Conservation (phyloP, 176 grass and related monocot species). For the Carex parvula region DNA sequence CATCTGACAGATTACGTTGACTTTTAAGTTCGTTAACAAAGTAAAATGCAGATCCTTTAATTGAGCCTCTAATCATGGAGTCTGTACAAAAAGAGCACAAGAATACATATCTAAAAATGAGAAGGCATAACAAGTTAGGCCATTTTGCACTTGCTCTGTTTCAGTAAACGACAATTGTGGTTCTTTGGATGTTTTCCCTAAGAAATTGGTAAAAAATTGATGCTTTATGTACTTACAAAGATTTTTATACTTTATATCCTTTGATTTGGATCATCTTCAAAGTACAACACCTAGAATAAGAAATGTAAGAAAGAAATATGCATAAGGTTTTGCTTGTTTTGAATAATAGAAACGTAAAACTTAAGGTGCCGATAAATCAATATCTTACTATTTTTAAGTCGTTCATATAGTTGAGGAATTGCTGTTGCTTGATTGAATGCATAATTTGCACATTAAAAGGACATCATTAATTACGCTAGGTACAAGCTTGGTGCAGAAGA, state of each 20-base stretch:
- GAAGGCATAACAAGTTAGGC: slow-evolving; percentile 1
- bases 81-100: not conserved
- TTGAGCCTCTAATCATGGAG: slow-evolving; percentile 12
- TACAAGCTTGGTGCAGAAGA: not conserved
- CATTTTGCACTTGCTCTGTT: slow-evolving; percentile 22
- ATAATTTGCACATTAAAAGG: not conserved
- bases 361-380: not conserved
- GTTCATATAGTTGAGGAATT: not conserved
- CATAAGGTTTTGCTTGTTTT: not conserved
- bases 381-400: not conserved
- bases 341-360: not conserved
- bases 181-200: not conserved
- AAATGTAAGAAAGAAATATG: not conserved
- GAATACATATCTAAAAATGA: not conserved
- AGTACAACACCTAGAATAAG: not conserved
- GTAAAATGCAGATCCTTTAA: slow-evolving; percentile 8
- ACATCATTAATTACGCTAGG: not conserved
- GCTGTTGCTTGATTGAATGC: slow-evolving; percentile 10
- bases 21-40: not conserved
- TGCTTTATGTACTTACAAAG: not conserved
- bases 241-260: not conserved
- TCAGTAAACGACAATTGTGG: not conserved
- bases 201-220: not conserved
- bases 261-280: not conserved
- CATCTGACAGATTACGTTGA: not conserved